Conservation (phyloP, 2,329 filamentous ascomycete species). For the Fusarium transvaalense region DNA sequence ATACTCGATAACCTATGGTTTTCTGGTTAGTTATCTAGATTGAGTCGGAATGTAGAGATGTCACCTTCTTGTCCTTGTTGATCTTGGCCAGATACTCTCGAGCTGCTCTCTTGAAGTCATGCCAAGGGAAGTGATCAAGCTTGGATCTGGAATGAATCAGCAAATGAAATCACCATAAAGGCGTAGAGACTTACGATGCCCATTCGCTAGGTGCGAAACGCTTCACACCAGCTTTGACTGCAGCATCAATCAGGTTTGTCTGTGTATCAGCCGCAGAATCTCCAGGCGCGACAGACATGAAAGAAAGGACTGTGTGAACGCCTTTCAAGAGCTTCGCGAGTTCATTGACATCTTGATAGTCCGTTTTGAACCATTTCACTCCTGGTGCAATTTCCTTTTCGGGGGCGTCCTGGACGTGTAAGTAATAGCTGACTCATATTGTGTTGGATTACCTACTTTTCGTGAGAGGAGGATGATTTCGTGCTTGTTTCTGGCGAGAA, state of each 20-base stretch:
- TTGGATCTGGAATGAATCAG: slow-evolving; percentile 10
- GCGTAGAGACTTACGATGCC: slow-evolving; percentile 50
- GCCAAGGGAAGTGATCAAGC: slow-evolving; percentile 32
- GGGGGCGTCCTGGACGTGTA: slow-evolving; percentile 23
- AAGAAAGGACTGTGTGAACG: slow-evolving; percentile 66
- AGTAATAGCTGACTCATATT: background rate
- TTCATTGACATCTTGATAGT: slow-evolving; percentile 53
- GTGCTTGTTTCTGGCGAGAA: slow-evolving; percentile 63
- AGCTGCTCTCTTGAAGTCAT: slow-evolving; percentile 59
- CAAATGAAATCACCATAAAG: fast-evolving
- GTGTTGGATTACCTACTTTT: slow-evolving; percentile 49
- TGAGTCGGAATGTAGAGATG: fast-evolving
- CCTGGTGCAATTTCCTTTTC: slow-evolving; percentile 6
- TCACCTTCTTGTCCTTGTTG: slow-evolving; percentile 61
- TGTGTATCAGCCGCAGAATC: slow-evolving; percentile 47
- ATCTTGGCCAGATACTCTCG: slow-evolving; percentile 64
- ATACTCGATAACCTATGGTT: slow-evolving; percentile 64
- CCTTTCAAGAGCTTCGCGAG: slow-evolving; percentile 58
- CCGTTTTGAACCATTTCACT: slow-evolving; percentile 13
- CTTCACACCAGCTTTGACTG: slow-evolving; percentile 68
- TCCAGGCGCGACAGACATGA: slow-evolving; percentile 55
- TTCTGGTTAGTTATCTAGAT: background rate
- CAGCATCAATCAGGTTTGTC: slow-evolving; percentile 65
- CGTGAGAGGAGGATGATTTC: slow-evolving; percentile 65
- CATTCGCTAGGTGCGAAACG: slow-evolving; percentile 74